Evolutionary conservation across 352 stramenopile species (phyloP).

Genomic region (Albugo laibachii): DNA sequence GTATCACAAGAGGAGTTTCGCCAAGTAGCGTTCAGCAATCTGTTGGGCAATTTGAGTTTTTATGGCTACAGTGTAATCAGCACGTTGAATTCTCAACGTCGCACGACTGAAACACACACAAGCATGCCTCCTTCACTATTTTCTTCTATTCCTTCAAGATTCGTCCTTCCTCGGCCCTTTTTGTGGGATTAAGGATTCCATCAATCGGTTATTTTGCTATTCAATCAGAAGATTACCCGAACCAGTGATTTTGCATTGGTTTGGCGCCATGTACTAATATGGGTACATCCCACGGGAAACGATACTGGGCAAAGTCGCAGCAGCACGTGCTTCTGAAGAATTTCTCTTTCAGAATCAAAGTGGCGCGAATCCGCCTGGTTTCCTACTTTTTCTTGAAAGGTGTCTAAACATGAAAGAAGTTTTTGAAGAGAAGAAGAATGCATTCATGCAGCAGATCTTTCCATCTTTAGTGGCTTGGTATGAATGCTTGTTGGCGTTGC

Average conservation of each 20-base stretch:
- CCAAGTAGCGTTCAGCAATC: conserved; percentile 73
- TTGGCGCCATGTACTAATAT: conserved; percentile 63
- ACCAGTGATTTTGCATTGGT: conserved; percentile 80
- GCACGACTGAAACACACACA: background rate
- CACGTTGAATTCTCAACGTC: conserved; percentile 14
- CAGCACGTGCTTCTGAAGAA: conserved; percentile 57
- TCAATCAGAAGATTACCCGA: conserved; percentile 47
- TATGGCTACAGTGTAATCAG: conserved; percentile 66
- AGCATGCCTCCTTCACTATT: conserved; percentile 39
- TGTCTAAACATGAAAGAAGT: conserved; percentile 21
- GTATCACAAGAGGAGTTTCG: conserved; percentile 42
- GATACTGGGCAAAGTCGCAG: conserved; percentile 51
- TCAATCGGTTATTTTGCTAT: conserved; percentile 63
- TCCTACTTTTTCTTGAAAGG: conserved; percentile 74
- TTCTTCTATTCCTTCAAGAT: conserved; percentile 79
- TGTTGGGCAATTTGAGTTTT: conserved; percentile 80
- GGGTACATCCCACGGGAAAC: conserved; percentile 88
- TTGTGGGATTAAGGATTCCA: conserved; percentile 92
- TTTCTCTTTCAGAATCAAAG: conserved; percentile 83
- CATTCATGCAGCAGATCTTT: conserved; percentile 27
- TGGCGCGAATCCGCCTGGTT: conserved; percentile 83
- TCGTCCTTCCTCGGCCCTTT: conserved; percentile 87
- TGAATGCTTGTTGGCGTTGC: conserved; percentile 44
- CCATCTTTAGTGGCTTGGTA: conserved; percentile 65
- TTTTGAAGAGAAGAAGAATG: background rate